phyloP scores from a whole-genome alignment of 495 filamentous ascomycete genomes.

The Aspergillus ostianus region DNA sequence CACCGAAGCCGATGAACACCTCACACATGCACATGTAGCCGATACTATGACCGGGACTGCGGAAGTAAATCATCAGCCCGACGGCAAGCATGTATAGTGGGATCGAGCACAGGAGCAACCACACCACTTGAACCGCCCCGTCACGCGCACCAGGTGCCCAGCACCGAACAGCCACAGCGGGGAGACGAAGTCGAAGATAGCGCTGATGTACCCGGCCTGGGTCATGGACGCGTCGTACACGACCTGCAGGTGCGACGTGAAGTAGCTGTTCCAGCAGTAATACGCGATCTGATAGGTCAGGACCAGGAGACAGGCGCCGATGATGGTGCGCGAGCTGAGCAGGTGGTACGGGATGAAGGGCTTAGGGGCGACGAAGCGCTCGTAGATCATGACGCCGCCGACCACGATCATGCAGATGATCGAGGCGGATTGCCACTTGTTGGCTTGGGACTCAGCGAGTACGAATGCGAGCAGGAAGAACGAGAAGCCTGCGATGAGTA shows the following conservation, averaged over 20 bases:
- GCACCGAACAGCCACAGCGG: slow-evolving; percentile 45
- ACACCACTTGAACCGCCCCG: slow-evolving; percentile 55
- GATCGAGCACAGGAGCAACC: slow-evolving; percentile 50
- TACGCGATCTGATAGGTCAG: slow-evolving; percentile 61
- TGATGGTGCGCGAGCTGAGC: slow-evolving; percentile 59
- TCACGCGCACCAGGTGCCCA: slow-evolving; percentile 53
- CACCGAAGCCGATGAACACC: slow-evolving; percentile 67
- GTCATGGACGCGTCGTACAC: slow-evolving; percentile 58
- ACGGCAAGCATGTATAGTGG: slow-evolving; percentile 57
- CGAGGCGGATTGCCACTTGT: slow-evolving; percentile 47
- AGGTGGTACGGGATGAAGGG: slow-evolving; percentile 59
- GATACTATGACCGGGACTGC: slow-evolving; percentile 53
- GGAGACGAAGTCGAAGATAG: slow-evolving; percentile 50
- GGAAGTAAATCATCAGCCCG: slow-evolving; percentile 66
- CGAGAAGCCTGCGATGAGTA: slow-evolving; percentile 56
- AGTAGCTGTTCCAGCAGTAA: slow-evolving; percentile 58
- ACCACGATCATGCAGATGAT: slow-evolving; percentile 58
- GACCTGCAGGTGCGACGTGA: slow-evolving; percentile 70
- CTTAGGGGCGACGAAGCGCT: slow-evolving; percentile 50
- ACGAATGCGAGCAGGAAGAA: slow-evolving; percentile 64
- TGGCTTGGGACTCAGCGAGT: slow-evolving; percentile 44
- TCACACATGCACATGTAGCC: slow-evolving; percentile 72
- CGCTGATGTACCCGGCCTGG: slow-evolving; percentile 54
- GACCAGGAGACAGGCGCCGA: too few relatives aligned
- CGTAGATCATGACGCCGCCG: slow-evolving; percentile 53